Evolutionary conservation across 805 yeast genomes (phyloP).

Genomic region (Schwanniomyces occidentalis): DNA sequence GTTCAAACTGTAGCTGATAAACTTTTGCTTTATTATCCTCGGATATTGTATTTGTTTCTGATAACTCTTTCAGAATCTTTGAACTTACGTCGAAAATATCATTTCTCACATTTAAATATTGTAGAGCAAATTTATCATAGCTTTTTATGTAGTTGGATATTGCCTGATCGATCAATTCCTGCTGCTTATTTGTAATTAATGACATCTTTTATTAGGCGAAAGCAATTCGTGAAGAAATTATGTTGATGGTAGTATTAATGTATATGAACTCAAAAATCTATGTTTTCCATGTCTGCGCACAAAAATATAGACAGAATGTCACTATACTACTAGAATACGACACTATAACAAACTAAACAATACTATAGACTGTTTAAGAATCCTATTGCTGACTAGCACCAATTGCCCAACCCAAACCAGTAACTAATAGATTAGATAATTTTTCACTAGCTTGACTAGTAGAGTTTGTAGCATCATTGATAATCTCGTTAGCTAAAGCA

Average conservation of each 20-base stretch:
- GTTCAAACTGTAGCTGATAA: constrained; percentile 26
- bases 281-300: too few species aligned
- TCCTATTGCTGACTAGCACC: constrained; percentile 41
- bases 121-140: constrained; percentile 32
- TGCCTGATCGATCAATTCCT: constrained; percentile 31
- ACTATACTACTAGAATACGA: too few species aligned
- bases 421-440: constrained; percentile 49
- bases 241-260: too few species aligned
- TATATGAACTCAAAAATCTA: too few species aligned
- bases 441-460: constrained; percentile 45
- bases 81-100: constrained; percentile 22
- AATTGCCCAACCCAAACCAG: constrained; percentile 65
- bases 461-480: constrained; percentile 31
- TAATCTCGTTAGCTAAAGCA: constrained; percentile 25
- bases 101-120: constrained; percentile 35
- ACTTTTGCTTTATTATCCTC: constrained; percentile 11
- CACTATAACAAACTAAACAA: too few species aligned
- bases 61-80: constrained; percentile 11
- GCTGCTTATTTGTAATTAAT: constrained; percentile 31
- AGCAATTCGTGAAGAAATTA: too few species aligned
- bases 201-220: too few species aligned
- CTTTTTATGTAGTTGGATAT: constrained; percentile 28
- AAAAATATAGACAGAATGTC: too few species aligned
- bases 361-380: too few species aligned
- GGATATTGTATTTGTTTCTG: constrained; percentile 7